These are phyloP conservation scores for Haplographium delicatum DNA, from an alignment of 495 filamentous ascomycete genomes.

Conservation along the genomic window DNA sequence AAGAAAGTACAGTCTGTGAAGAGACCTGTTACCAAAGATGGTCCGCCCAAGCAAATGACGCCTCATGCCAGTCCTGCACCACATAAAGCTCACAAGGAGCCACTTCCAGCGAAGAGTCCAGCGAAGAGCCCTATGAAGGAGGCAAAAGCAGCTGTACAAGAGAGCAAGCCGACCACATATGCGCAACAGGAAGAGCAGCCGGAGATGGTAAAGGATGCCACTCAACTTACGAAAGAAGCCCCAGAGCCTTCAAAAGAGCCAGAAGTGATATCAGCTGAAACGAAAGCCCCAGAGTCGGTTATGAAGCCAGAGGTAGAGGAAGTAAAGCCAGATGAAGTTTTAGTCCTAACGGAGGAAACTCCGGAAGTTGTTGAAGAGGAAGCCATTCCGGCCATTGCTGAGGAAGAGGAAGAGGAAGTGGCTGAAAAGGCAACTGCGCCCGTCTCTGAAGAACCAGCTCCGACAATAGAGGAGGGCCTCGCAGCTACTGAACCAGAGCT, in stretches of 20 bases:
- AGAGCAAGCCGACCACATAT: not conserved
- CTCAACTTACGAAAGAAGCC: conserved; percentile 6
- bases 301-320: not conserved
- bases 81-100: conserved; percentile 20
- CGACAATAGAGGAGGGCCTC: not conserved
- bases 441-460: not conserved
- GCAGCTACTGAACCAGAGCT: not conserved
- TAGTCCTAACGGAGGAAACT: not conserved
- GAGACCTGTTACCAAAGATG: conserved; percentile 20
- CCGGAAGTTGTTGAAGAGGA: not conserved
- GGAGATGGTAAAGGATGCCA: conserved; percentile 10
- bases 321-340: not conserved
- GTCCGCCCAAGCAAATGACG: conserved; percentile 9
- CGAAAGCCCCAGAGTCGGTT: not conserved
- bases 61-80: conserved; percentile 11
- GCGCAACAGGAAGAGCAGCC: conserved; percentile 10
- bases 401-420: not conserved
- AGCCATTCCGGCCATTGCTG: not conserved
- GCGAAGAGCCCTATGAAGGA: conserved; percentile 21
- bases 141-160: conserved; percentile 19
- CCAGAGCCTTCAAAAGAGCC: conserved; percentile 3
- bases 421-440: not conserved
- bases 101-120: too few relatives aligned
- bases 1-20: conserved; percentile 21
- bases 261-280: conserved; percentile 6